Base-by-base conservation (phyloP, 331 rosid species). In the Phaseolus coccineus region DNA sequence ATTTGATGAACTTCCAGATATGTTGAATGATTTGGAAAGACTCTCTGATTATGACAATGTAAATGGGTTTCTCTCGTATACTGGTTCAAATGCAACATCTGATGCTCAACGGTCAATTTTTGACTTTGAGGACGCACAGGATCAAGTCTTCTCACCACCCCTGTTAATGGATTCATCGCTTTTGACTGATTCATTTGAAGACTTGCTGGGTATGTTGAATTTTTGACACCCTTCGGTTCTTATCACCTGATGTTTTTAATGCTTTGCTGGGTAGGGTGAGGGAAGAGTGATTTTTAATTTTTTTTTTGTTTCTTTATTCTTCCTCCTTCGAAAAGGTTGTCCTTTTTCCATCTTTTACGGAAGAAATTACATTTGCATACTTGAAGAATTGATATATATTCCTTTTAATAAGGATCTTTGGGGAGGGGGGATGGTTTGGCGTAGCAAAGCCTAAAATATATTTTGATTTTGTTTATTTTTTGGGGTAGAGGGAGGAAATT, bases 81-180 rank as follows among this genome's bases (percentile, higher is more conserved):
- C 77, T 76, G 93, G 92, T 58, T 96, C 96, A 66, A 93, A 88
- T 89, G 80, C 87, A 71, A 85, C 89, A 77, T 89, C 89, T 52
- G 93, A 90, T 82, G 88, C 83, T 35, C 97, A 85, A 10, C 89
- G 78, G 69, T 91, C 89, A 55, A 53, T 87, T 70, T 91, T 85
- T 84, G 96, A 91, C 84, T 82, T 84, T 35, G 97, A 93, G 77
- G 99, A 91, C 69, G 84, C 93, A 72, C 93, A 80, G 80, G 97
- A 91, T 82, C 96, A 92, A 85, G 92, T 88, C 64, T 91, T 96
- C 81, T 96, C 99, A 33, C 99, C 99, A 0, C 97, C 99, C 64
- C 76, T 96, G 82, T 86, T 96, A 78, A 89, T 90, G 91, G 97
- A 94, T 73, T 56, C 97, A 2, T 89, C 96, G 35, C 89, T 90